Base-by-base conservation (phyloP, 2,329 filamentous ascomycete species). In the Xylariaceae sp. region DNA sequence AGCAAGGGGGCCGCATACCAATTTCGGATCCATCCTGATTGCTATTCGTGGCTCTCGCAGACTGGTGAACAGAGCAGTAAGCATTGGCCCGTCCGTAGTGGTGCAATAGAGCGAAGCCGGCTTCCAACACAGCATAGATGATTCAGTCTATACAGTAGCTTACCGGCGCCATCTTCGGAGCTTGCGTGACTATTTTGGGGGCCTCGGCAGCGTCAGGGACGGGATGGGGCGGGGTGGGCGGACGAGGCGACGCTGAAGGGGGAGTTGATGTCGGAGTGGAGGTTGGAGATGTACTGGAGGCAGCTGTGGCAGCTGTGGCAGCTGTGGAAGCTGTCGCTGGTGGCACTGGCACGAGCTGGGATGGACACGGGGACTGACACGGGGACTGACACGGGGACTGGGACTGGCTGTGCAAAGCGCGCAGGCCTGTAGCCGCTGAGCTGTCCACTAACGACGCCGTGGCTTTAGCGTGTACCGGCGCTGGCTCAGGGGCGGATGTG, bases 121-220 rank as follows among this genome's bases (percentile, higher is more conserved):
- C 8, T 4, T 55, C 60, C 57, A 48, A 68, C n/a, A n/a, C n/a
- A n/a, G n/a, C n/a, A n/a, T n/a, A n/a, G n/a, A n/a, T n/a, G n/a
- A n/a, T n/a, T n/a, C n/a, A n/a, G n/a, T n/a, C n/a, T n/a, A n/a
- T n/a, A n/a, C n/a, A n/a, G n/a, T n/a, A n/a, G 73, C 78, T 74
- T 78, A 82, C 79, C 66, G 79, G 74, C 73, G 79, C 74, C 79
- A 82, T 82, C 64, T 72, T 78, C 73, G 68, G 66, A 66, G 70
- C 65, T 62, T 64, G 58, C 56, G 64, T 60, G 26, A 61, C 60
- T 57, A 51, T 55, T 55, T 58, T 51, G 42, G 60, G 55, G 49
- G 57, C 61, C 51, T 63, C 61, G 58, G 59, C 55, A 67, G 65
- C 62, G 65, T 60, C 53, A 48, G 63, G 44, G 8, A 61, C 51